Conservation (phyloP, 257 asterid genomes). For the Solanum bulbocastanum region DNA sequence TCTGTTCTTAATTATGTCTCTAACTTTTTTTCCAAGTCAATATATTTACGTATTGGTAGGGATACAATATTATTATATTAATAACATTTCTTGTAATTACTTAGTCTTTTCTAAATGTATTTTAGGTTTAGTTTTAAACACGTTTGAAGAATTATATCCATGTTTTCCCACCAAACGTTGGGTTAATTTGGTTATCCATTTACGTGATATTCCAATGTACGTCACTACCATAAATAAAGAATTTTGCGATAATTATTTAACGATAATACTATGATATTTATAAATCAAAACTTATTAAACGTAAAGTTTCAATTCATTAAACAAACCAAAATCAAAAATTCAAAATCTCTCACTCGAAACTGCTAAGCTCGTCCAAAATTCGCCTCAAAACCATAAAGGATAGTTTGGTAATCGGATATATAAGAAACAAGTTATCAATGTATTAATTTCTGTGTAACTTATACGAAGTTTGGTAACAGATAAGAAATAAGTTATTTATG, state of each 20-base stretch:
- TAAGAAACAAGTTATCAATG: too few relatives aligned
- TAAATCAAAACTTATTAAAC: neutral
- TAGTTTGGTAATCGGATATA: too few relatives aligned
- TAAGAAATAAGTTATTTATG: neutral
- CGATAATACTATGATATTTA: too few relatives aligned
- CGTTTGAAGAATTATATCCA: neutral
- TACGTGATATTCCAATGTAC: neutral
- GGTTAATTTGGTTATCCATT: neutral
- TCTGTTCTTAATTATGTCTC: neutral
- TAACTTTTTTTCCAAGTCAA: neutral
- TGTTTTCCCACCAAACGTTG: neutral
- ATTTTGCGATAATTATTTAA: neutral
- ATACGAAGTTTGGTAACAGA: neutral
- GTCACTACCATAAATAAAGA: fast-evolving
- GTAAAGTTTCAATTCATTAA: too few relatives aligned
- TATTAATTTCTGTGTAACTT: too few relatives aligned
- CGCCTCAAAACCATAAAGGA: neutral
- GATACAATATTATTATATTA: neutral
- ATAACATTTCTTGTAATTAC: neutral
- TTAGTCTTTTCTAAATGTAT: neutral
- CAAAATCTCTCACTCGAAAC: neutral
- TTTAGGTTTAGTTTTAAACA: neutral
- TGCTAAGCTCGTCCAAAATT: too few relatives aligned
- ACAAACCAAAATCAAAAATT: neutral
- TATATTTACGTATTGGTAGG: neutral